Conservation (phyloP, 169 alveolate species). For the Cryptosporidium xiaoi region DNA sequence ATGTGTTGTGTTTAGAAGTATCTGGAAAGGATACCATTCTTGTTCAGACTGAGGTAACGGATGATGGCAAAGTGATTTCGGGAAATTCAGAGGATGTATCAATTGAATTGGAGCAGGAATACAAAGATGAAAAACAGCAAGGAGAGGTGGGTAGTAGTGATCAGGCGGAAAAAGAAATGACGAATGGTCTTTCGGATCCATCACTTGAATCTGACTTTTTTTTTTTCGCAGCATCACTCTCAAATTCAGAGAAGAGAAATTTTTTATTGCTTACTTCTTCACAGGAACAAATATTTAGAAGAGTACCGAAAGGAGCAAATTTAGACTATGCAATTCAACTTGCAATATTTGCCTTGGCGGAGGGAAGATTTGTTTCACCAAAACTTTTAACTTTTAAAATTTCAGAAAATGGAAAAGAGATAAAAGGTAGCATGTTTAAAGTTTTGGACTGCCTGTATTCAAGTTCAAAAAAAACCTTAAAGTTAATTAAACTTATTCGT, state of each 20-base stretch:
- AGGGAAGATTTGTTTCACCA: neutral
- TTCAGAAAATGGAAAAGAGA: neutral
- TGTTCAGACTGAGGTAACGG: too few relatives aligned
- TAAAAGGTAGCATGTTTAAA: conserved; percentile 2
- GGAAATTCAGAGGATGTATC: too few relatives aligned
- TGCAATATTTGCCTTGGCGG: conserved; percentile 33
- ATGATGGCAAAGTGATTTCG: too few relatives aligned
- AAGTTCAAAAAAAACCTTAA: neutral
- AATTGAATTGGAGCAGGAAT: too few relatives aligned
- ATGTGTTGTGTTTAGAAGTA: too few relatives aligned
- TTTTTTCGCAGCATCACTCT: neutral
- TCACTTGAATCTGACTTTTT: neutral
- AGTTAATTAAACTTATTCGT: conserved; percentile 4
- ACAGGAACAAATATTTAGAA: conserved; percentile 16
- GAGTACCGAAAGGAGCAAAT: conserved; percentile 17
- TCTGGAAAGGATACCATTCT: too few relatives aligned
- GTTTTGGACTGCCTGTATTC: conserved; percentile 24
- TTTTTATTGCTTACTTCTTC: conserved; percentile 1
- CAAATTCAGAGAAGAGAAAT: conserved; percentile 21
- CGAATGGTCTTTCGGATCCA: neutral
- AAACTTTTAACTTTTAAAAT: neutral
- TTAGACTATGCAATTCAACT: conserved; percentile 22
- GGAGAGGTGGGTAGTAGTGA: neutral
- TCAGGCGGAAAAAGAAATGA: neutral
- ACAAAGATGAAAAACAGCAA: too few relatives aligned